Conservation (phyloP, 768 basidiomycete species). For the Mycena chlorophos region DNA sequence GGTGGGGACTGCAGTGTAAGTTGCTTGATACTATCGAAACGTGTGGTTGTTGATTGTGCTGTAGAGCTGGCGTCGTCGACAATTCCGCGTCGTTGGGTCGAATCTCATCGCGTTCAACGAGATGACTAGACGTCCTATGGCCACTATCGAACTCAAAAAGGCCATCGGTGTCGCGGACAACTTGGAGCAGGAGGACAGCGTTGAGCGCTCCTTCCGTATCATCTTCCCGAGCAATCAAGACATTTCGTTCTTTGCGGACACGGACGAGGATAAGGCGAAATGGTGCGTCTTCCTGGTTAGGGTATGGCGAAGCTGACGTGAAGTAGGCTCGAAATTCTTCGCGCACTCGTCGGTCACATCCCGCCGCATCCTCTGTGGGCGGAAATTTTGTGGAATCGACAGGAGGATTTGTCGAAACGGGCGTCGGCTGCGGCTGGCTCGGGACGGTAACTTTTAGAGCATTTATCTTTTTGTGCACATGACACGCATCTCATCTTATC, state of each 20-base stretch:
- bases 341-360: slow-evolving; percentile 83
- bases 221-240: slow-evolving; percentile 75
- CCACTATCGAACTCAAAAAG: slow-evolving; percentile 89
- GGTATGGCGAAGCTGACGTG: background rate
- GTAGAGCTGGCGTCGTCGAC: slow-evolving; percentile 81
- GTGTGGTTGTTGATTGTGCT: slow-evolving; percentile 2
- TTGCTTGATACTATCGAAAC: slow-evolving; percentile 14
- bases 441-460: slow-evolving; percentile 5
- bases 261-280: slow-evolving; percentile 79
- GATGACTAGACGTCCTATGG: slow-evolving; percentile 85
- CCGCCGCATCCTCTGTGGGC: slow-evolving; percentile 94
- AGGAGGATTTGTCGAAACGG: slow-evolving; percentile 50
- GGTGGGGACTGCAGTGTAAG: slow-evolving; percentile 91
- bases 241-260: slow-evolving; percentile 90
- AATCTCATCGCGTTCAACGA: slow-evolving; percentile 90
- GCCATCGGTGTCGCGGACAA: slow-evolving; percentile 78
- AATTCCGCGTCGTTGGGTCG: slow-evolving; percentile 80
- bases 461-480: too few relatives aligned
- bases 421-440: slow-evolving; percentile 22
- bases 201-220: slow-evolving; percentile 84
- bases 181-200: slow-evolving; percentile 64
- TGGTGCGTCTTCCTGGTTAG: slow-evolving; percentile 57
- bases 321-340: slow-evolving; percentile 79
- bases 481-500: too few relatives aligned
- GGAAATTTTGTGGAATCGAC: slow-evolving; percentile 84